Evolutionary conservation across 2,329 filamentous ascomycete genomes (phyloP).

Genomic region (Didymella exigua): DNA sequence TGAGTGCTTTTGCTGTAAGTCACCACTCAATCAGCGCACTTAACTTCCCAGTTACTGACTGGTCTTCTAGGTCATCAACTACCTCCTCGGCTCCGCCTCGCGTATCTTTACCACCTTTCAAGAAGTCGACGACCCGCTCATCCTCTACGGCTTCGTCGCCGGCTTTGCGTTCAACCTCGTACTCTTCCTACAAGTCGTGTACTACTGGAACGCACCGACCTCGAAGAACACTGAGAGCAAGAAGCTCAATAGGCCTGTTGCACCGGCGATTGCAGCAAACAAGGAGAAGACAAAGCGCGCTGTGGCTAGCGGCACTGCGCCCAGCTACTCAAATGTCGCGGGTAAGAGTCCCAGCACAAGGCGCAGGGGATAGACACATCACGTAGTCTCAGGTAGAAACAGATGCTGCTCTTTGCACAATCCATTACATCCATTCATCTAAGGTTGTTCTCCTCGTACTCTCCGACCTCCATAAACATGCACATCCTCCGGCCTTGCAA

Average conservation of each 20-base stretch:
- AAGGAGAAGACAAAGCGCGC: conserved; percentile 39
- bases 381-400: neutral
- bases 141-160: conserved; percentile 91
- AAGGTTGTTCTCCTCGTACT: neutral
- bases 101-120: conserved; percentile 98
- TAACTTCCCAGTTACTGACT: neutral
- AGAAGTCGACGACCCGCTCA: conserved; percentile 95
- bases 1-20: conserved; percentile 92
- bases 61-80: conserved; percentile 85
- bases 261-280: conserved; percentile 35
- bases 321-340: conserved; percentile 45
- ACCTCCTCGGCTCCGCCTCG: conserved; percentile 87
- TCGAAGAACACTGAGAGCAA: conserved; percentile 40
- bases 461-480: neutral
- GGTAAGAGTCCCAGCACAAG: conserved; percentile 62
- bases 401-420: neutral
- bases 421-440: neutral
- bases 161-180: conserved; percentile 90
- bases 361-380: conserved; percentile 54
- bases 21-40: neutral
- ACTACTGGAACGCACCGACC: conserved; percentile 80
- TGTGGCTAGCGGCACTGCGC: conserved; percentile 44
- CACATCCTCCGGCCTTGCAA: conserved; percentile 5
- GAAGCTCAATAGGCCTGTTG: conserved; percentile 48
- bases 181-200: conserved; percentile 87